These are phyloP conservation scores for Rhodomyrtus tomentosa DNA, from an alignment of 345 rosid genomes.

Conservation along the genomic window DNA sequence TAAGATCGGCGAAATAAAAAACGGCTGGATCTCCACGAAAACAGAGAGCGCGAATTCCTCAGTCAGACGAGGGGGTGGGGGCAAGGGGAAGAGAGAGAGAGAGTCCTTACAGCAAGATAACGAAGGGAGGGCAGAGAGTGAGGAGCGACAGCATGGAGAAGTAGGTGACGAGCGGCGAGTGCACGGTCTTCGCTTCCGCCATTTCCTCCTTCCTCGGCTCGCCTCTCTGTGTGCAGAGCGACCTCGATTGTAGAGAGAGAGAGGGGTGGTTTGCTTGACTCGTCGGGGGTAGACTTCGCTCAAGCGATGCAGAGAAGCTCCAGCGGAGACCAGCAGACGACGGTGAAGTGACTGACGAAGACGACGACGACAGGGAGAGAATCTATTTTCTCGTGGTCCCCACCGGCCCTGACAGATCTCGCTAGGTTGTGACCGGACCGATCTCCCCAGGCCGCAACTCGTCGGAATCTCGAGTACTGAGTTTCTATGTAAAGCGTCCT, in stretches of 20 bases:
- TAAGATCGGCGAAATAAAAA: neutral
- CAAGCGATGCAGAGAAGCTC: neutral
- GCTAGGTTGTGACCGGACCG: neutral
- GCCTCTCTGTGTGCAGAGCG: neutral
- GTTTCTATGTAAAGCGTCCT: neutral
- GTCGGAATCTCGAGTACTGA: neutral
- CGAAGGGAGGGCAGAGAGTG: conserved; percentile 83
- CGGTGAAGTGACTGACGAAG: neutral
- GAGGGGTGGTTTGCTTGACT: neutral
- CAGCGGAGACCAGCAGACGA: neutral
- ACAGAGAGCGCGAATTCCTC: neutral
- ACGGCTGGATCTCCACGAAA: neutral
- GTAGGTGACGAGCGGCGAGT: conserved; percentile 71
- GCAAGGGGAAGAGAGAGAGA: neutral
- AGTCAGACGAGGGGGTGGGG: neutral
- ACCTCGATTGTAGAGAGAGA: neutral
- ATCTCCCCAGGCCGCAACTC: neutral
- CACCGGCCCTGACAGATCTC: neutral
- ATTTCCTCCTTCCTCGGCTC: neutral
- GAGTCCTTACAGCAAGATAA: conserved; percentile 68
- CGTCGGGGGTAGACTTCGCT: neutral
- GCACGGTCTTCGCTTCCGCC: conserved; percentile 59
- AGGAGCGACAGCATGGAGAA: conserved; percentile 77
- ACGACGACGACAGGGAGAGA: neutral
- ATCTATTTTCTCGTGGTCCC: neutral